Evolutionary conservation across 345 rosid species (phyloP).

Genomic region (Eucalyptus marginata): DNA sequence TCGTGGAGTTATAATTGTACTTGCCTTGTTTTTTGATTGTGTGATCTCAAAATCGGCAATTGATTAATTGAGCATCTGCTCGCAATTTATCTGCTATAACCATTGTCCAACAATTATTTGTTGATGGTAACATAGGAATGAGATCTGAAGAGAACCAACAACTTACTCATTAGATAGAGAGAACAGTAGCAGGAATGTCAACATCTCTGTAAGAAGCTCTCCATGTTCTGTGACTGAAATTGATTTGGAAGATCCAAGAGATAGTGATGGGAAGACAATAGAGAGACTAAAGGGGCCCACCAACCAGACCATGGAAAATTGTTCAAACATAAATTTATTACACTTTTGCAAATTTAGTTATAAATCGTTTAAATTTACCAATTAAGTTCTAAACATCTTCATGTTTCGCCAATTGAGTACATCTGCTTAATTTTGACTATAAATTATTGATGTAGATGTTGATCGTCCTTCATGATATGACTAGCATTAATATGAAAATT

Average conservation of each 20-base stretch:
- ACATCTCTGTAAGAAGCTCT: constrained; percentile 7
- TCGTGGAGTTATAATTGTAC: background rate
- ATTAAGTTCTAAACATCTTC: accelerated
- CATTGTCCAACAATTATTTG: background rate
- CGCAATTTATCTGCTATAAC: background rate
- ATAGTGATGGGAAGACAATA: background rate
- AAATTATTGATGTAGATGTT: too few relatives aligned
- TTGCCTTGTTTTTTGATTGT: background rate
- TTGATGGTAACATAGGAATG: background rate
- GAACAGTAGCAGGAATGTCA: background rate
- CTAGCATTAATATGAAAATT: too few relatives aligned
- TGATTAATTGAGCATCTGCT: background rate
- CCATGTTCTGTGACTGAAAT: constrained; percentile 71
- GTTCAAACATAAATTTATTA: too few relatives aligned
- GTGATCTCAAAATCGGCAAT: background rate
- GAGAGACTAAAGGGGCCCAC: background rate
- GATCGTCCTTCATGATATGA: accelerated
- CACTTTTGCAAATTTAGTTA: too few relatives aligned
- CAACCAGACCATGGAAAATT: background rate
- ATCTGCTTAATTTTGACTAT: accelerated
- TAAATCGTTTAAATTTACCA: too few relatives aligned
- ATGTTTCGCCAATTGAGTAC: too few relatives aligned
- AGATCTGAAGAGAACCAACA: background rate
- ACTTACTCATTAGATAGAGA: background rate
- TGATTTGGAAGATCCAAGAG: constrained; percentile 1